Conservation (phyloP, 2,329 filamentous ascomycete species). For the Colletotrichum sp. region DNA sequence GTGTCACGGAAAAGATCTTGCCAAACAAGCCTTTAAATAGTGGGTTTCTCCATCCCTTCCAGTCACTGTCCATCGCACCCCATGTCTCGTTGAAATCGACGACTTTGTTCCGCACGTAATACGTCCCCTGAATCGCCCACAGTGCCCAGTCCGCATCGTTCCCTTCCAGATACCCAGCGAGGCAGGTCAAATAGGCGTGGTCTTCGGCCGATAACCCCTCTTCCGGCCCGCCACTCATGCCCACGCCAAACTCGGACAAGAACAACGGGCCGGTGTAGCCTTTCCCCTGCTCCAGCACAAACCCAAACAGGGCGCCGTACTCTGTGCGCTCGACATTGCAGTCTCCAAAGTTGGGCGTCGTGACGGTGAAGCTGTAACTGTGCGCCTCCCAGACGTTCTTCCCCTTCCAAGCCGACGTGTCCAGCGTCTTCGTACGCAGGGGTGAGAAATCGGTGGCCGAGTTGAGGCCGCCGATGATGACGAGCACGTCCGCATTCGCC, state of each 20-base stretch:
- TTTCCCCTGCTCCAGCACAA: slow-evolving; percentile 52
- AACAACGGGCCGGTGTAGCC: slow-evolving; percentile 58
- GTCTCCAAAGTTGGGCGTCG: slow-evolving; percentile 42
- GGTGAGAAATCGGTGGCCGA: slow-evolving; percentile 57
- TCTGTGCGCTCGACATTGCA: slow-evolving; percentile 46
- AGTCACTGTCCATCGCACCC: slow-evolving; percentile 50
- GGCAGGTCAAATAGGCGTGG: slow-evolving; percentile 52
- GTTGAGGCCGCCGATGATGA: slow-evolving; percentile 59
- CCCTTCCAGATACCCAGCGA: slow-evolving; percentile 54
- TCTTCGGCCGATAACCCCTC: slow-evolving; percentile 48
- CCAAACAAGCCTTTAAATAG: slow-evolving; percentile 38
- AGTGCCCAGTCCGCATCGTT: slow-evolving; percentile 66
- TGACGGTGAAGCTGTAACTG: slow-evolving; percentile 59
- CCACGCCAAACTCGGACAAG: slow-evolving; percentile 63
- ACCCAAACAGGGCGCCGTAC: slow-evolving; percentile 54
- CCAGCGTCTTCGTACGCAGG: slow-evolving; percentile 41
- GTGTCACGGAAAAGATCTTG: slow-evolving; percentile 42
- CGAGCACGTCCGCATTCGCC: slow-evolving; percentile 54
- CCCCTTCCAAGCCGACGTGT: slow-evolving; percentile 46
- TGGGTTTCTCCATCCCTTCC: slow-evolving; percentile 41
- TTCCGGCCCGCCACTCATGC: slow-evolving; percentile 44
- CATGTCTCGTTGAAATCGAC: slow-evolving; percentile 58
- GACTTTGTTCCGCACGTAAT: slow-evolving; percentile 57
- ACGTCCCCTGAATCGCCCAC: slow-evolving; percentile 63
- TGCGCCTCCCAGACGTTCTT: slow-evolving; percentile 68